phyloP scores from a whole-genome alignment of 2,329 filamentous ascomycete genomes.

The Fusarium floridanum region DNA sequence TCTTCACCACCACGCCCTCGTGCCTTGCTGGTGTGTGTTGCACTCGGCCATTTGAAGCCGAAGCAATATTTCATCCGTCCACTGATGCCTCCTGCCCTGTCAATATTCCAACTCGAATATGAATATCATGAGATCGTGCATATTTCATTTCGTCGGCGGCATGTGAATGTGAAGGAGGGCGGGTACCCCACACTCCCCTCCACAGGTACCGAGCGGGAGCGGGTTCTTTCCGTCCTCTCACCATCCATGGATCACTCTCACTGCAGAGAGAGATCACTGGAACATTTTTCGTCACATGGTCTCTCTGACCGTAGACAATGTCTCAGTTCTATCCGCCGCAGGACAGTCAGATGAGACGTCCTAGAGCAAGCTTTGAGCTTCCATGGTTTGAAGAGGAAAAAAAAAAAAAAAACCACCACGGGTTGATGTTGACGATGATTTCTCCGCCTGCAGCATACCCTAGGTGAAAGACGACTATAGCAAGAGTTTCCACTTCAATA shows the following conservation, averaged over 20 bases:
- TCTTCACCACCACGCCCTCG: background rate
- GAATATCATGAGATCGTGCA: constrained; percentile 16
- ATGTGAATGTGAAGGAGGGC: constrained; percentile 13
- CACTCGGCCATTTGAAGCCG: constrained; percentile 31
- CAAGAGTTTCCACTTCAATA: constrained; percentile 14
- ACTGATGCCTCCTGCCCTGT: constrained; percentile 15
- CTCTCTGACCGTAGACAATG: background rate
- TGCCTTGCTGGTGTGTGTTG: constrained; percentile 4
- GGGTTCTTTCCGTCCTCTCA: background rate
- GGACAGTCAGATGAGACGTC: constrained; percentile 3
- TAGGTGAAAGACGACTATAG: constrained; percentile 16
- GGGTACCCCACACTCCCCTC: constrained; percentile 5
- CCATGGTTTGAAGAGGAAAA: background rate
- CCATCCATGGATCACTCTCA: background rate
- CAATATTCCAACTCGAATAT: constrained; percentile 7
- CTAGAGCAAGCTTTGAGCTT: background rate
- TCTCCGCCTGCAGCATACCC: background rate
- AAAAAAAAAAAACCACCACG: constrained; percentile 1
- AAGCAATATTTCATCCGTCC: constrained; percentile 32
- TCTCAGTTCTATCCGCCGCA: background rate
- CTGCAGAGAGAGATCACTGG: background rate
- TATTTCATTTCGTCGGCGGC: constrained; percentile 1
- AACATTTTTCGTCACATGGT: constrained; percentile 4
- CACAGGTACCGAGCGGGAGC: background rate
- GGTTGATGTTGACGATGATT: background rate